Conservation (phyloP, 108 stramenopile genomes). For the Conticribra guillardii region DNA sequence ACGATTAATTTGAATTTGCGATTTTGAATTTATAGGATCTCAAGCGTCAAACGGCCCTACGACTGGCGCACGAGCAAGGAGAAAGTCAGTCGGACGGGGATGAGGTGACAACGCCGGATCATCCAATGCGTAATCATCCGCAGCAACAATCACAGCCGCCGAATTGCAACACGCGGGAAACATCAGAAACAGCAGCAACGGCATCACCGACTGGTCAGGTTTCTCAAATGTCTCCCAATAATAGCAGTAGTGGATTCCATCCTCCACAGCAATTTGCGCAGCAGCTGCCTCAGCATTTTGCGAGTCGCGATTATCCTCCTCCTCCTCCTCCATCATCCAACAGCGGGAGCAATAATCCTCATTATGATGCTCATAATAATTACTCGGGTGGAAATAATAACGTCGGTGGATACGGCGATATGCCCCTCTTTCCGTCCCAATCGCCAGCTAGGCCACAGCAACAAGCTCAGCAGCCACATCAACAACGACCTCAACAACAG, state of each 20-base stretch:
- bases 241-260: neutral
- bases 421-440: neutral
- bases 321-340: neutral
- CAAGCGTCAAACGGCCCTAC: conserved; percentile 73
- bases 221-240: neutral
- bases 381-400: neutral
- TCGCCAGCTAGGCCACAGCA: neutral
- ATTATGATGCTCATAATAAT: neutral
- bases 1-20: neutral
- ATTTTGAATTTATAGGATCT: conserved; percentile 59
- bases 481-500: too few relatives aligned
- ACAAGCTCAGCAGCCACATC: neutral
- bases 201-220: neutral
- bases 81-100: neutral
- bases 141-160: conserved; percentile 13
- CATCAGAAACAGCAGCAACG: neutral
- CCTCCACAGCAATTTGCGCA: neutral
- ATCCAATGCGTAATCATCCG: neutral
- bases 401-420: neutral
- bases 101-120: neutral
- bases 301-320: neutral
- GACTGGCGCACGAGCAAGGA: conserved; percentile 66
- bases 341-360: conserved; percentile 3
- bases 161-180: conserved; percentile 5
- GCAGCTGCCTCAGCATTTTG: neutral